phyloP scores from a whole-genome alignment of 2,329 filamentous ascomycete species.

The Capronia epimyces region DNA sequence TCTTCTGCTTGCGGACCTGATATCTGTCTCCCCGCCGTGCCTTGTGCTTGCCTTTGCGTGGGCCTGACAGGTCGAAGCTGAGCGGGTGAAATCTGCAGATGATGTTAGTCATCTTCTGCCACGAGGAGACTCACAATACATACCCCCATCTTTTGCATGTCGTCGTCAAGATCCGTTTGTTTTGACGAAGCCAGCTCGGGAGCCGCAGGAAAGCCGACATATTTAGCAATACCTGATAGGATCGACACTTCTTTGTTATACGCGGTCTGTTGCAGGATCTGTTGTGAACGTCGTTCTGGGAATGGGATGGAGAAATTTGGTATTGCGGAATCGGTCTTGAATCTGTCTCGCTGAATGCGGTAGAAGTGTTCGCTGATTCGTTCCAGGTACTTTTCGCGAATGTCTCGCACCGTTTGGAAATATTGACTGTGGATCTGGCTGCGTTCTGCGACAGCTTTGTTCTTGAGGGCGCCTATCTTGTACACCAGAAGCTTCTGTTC shows the following conservation, averaged over 20 bases:
- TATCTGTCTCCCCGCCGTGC: conserved; percentile 34
- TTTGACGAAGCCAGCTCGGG: conserved; percentile 72
- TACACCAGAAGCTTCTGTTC: conserved; percentile 69
- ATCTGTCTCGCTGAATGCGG: conserved; percentile 81
- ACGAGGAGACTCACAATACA: conserved; percentile 36
- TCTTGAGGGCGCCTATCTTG: conserved; percentile 66
- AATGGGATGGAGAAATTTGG: conserved; percentile 79
- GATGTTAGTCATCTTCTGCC: conserved; percentile 7
- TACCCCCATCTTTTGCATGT: conserved; percentile 85
- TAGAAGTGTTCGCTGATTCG: conserved; percentile 85
- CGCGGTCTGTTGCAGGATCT: conserved; percentile 76
- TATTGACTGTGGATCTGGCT: conserved; percentile 86
- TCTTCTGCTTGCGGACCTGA: conserved; percentile 53
- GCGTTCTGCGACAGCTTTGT: conserved; percentile 71
- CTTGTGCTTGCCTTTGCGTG: conserved; percentile 31
- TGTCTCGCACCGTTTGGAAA: conserved; percentile 77
- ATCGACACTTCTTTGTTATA: conserved; percentile 96
- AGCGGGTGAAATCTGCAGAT: conserved; percentile 16
- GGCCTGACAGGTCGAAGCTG: conserved; percentile 17
- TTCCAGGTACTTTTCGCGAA: conserved; percentile 73
- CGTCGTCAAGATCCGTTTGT: conserved; percentile 70
- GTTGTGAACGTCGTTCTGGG: conserved; percentile 67
- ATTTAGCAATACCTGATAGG: conserved; percentile 83
- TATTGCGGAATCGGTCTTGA: conserved; percentile 69
- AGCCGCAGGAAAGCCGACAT: conserved; percentile 93